Percentiles rank a stretch among this genome's conserved stretches.
These are phyloP conservation scores for Endothia cerciana DNA, from an alignment of 2,329 filamentous ascomycete species.

Conservation along the genomic window DNA sequence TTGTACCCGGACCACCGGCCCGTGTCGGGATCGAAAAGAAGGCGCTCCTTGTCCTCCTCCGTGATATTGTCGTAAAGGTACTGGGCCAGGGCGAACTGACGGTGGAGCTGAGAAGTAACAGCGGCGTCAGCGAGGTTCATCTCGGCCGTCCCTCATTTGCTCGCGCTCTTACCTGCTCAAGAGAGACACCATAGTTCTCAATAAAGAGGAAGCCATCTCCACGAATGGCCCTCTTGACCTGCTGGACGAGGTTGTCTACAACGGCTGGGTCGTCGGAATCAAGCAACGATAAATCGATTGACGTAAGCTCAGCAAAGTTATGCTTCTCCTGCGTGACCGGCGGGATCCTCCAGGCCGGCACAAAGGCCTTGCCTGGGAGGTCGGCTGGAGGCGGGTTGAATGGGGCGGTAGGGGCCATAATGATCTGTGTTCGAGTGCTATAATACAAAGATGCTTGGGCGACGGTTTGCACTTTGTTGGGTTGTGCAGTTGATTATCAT, in stretches of 20 bases:
- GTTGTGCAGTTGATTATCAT: not conserved
- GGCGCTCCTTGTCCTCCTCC: conserved; percentile 51
- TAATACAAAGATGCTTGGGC: not conserved
- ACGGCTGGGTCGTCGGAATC: conserved; percentile 47
- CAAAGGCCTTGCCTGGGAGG: conserved; percentile 45
- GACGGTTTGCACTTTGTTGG: not conserved
- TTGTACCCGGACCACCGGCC: conserved; percentile 57
- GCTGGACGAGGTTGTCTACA: conserved; percentile 47
- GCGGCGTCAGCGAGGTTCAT: not conserved
- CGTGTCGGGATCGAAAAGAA: conserved; percentile 51
- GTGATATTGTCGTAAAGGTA: conserved; percentile 54
- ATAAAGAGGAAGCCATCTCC: conserved; percentile 52
- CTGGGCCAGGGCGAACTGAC: conserved; percentile 54
- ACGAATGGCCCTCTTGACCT: conserved; percentile 47
- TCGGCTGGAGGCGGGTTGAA: conserved; percentile 46
- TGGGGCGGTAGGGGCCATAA: conserved; percentile 40
- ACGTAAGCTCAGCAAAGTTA: conserved; percentile 47
- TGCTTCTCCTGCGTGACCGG: conserved; percentile 48
- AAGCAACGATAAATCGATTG: conserved; percentile 48
- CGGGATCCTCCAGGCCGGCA: conserved; percentile 49
- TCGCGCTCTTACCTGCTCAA: conserved; percentile 40
- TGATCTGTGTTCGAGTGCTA: not conserved
- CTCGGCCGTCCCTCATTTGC: not conserved
- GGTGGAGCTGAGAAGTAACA: conserved; percentile 45
- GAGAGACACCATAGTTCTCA: conserved; percentile 53